Evolutionary conservation across 225 moss, liverwort and hornwort species (phyloP), one percentile per base, ranked within the genome.

Genomic region (Marchantia paleacea): DNA sequence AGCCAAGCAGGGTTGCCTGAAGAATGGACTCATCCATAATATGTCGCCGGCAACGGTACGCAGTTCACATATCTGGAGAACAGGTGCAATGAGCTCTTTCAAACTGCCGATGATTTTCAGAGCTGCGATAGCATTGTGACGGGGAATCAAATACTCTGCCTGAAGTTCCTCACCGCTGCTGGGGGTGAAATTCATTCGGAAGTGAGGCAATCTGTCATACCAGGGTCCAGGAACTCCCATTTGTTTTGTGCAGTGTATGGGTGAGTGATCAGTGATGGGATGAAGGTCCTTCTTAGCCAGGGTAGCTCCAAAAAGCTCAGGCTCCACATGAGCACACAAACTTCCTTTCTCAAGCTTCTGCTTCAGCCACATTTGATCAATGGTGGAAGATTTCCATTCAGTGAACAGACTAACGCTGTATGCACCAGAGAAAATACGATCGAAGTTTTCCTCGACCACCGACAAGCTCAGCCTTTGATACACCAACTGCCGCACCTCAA

Each of bases 371-470:
- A 91, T 31, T 19, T 90, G 86, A 77, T 90, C 82, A 0, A 87
- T 0, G 6, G 55, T 66, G 12, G 78, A 64, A 8, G 84, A 52
- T 53, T 87, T 87, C 92, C 91, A 92, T 39, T 88, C 82, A 0
- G 92, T 92, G 86, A 89, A 91, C 57, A 91, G 78, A 76, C 92
- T 92, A 16, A 92, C 91, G 4, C 77, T 83, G 81, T 91, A 92
- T 10, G 87, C 88, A 0, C 78, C 52, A 0, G 87, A 84, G 87
- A 92, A 90, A 80, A 92, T 86, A 60, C 75, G 83, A 22, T 90
- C 82, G n/a, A 92, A 92, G 52, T 92, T 76, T 7, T 86, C 53
- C 58, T 72, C 22, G 58, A 86, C 28, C n/a, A 54, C 51, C 15
- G 48, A 7, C 0, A 92, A 53, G 1, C 84, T 78, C 7, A 92